Conservation (phyloP, 2,329 filamentous ascomycete species). For the Penicillium psychrosexuale region DNA sequence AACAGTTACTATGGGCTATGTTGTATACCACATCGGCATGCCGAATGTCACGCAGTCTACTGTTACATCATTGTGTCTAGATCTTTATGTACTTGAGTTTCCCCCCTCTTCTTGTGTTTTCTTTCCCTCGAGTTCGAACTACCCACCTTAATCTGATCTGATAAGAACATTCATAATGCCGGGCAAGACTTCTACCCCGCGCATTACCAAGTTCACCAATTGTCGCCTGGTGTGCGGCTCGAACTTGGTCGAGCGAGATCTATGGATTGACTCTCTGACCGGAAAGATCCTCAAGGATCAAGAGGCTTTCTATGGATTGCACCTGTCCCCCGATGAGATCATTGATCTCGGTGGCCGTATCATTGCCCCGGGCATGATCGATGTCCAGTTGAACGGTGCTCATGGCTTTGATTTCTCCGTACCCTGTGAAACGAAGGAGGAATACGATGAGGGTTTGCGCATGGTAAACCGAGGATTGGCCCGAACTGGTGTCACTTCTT, state of each 20-base stretch:
- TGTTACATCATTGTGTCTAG: constrained; percentile 20
- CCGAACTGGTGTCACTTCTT: constrained; percentile 80
- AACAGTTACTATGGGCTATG: too few species aligned
- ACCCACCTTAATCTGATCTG: background rate
- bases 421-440: constrained; percentile 60
- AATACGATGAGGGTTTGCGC: constrained; percentile 70
- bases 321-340: constrained; percentile 62
- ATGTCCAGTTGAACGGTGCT: constrained; percentile 87
- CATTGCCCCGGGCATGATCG: constrained; percentile 80
- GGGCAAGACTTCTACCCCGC: constrained; percentile 36
- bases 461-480: constrained; percentile 70
- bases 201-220: constrained; percentile 85
- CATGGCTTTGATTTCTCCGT: constrained; percentile 92
- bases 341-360: constrained; percentile 81
- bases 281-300: constrained; percentile 77
- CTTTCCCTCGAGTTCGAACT: background rate
- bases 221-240: constrained; percentile 71
- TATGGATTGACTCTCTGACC: constrained; percentile 81
- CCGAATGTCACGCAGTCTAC: constrained; percentile 20
- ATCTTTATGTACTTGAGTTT: constrained; percentile 6
- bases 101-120: background rate
- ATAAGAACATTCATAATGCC: constrained; percentile 28
- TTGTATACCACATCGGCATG: constrained; percentile 22
- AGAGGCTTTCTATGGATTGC: constrained; percentile 52
- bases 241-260: constrained; percentile 67